phyloP scores from a whole-genome alignment of 2,329 filamentous ascomycete genomes.

The Aspergillus sergii region DNA sequence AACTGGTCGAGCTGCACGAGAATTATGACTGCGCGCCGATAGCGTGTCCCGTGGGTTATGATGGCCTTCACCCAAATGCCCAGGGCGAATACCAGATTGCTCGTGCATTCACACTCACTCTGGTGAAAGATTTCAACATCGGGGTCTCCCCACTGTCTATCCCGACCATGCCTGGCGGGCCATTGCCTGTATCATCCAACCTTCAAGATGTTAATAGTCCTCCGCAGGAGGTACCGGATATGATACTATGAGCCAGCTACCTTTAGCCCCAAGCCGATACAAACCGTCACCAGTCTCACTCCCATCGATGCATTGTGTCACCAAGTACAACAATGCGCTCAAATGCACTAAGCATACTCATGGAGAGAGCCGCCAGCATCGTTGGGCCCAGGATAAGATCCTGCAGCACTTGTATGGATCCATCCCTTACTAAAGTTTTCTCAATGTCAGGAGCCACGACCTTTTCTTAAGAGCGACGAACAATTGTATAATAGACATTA shows the following conservation, averaged over 20 bases:
- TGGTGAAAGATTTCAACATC: neutral
- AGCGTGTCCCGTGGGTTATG: constrained; percentile 8
- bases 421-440: no score
- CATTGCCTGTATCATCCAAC: neutral
- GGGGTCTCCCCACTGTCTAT: neutral
- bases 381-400: neutral
- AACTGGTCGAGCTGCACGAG: constrained; percentile 1
- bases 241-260: neutral
- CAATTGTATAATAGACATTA: neutral
- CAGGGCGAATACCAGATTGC: constrained; percentile 6
- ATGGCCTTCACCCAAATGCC: constrained; percentile 4
- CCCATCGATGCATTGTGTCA: neutral
- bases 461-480: neutral
- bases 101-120: constrained; percentile 1
- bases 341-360: neutral
- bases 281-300: neutral
- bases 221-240: neutral
- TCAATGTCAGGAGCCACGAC: neutral
- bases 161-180: neutral
- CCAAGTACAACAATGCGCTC: neutral
- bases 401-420: neutral
- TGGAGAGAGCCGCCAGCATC: neutral
- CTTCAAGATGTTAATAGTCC: neutral
- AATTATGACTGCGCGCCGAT: constrained; percentile 6
- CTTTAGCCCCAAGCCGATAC: neutral